Percentiles rank a stretch among this genome's conserved stretches.
Evolutionary conservation across 2,329 filamentous ascomycete genomes (phyloP).

Genomic region (Penicillium vulpinum): DNA sequence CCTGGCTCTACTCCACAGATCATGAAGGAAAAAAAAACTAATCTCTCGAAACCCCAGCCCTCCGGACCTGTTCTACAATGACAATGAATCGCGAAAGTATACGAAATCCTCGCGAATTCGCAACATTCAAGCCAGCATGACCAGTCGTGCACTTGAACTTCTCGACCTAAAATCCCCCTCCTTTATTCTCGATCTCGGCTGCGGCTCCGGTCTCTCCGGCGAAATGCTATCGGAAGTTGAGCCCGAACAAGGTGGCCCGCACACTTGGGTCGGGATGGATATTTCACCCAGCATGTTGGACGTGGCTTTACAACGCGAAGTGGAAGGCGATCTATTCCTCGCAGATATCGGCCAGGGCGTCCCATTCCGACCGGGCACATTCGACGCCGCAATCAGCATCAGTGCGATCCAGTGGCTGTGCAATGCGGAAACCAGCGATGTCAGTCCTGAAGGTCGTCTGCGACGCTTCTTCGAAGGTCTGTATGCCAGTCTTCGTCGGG

Average conservation of each 20-base stretch:
- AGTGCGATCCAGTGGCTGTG: conserved; percentile 98
- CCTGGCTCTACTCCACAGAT: conserved; percentile 6
- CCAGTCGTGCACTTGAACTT: conserved; percentile 85
- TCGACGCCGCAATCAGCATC: conserved; percentile 94
- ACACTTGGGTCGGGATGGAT: conserved; percentile 98
- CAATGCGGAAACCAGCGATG: conserved; percentile 87
- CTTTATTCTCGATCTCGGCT: conserved; percentile 93
- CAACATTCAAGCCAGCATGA: conserved; percentile 94
- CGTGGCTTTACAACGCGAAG: conserved; percentile 84
- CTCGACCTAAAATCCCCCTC: conserved; percentile 78
- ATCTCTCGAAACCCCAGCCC: conserved; percentile 57
- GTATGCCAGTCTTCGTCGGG: conserved; percentile 78
- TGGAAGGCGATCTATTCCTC: conserved; percentile 89
- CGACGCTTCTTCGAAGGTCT: conserved; percentile 88
- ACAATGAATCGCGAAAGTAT: conserved; percentile 93
- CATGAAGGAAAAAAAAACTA: conserved; percentile 17
- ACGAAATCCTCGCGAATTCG: conserved; percentile 94
- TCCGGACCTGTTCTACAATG: conserved; percentile 96
- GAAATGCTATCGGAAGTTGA: conserved; percentile 80
- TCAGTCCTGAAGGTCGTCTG: conserved; percentile 74
- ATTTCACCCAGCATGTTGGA: conserved; percentile 96
- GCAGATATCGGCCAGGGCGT: conserved; percentile 95
- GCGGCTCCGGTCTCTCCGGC: conserved; percentile 89
- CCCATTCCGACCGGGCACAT: conserved; percentile 86
- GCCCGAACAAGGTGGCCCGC: conserved; percentile 73